Evolutionary conservation across 306 rosid species (phyloP).

Genomic region (Comarum palustre): DNA sequence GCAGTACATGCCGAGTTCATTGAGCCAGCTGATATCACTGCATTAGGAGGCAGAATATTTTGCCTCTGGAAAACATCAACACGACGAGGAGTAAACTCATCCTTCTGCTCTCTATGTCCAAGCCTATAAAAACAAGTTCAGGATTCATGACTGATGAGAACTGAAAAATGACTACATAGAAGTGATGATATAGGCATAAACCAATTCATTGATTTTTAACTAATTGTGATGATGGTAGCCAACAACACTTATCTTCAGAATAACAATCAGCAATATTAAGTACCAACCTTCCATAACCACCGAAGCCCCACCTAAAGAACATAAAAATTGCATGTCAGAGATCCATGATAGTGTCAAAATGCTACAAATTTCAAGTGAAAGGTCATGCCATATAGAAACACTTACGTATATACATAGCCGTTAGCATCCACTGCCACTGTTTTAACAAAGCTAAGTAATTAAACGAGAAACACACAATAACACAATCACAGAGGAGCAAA

Average conservation of each 20-base stretch:
- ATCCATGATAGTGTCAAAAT: constrained; percentile 15
- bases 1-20: constrained; percentile 90
- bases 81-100: constrained; percentile 91
- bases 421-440: constrained; percentile 89
- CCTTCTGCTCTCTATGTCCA: constrained; percentile 99
- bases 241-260: not conserved
- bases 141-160: constrained; percentile 9
- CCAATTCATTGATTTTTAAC: not conserved
- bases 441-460: constrained; percentile 27
- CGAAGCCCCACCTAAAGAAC: constrained; percentile 85
- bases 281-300: constrained; percentile 96
- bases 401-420: constrained; percentile 93
- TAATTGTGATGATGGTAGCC: not conserved
- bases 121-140: constrained; percentile 52
- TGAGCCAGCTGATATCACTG: constrained; percentile 88
- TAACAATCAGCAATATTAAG: constrained; percentile 8
- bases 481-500: not conserved
- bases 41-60: constrained; percentile 71
- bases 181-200: not conserved
- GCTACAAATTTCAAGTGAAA: constrained; percentile 9
- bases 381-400: constrained; percentile 13
- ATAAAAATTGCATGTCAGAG: constrained; percentile 19
- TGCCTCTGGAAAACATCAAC: constrained; percentile 73
- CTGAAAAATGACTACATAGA: constrained; percentile 10
- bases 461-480: not conserved